phyloP scores from a whole-genome alignment of 2,329 filamentous ascomycete genomes.

The Ophiostoma sp. region DNA sequence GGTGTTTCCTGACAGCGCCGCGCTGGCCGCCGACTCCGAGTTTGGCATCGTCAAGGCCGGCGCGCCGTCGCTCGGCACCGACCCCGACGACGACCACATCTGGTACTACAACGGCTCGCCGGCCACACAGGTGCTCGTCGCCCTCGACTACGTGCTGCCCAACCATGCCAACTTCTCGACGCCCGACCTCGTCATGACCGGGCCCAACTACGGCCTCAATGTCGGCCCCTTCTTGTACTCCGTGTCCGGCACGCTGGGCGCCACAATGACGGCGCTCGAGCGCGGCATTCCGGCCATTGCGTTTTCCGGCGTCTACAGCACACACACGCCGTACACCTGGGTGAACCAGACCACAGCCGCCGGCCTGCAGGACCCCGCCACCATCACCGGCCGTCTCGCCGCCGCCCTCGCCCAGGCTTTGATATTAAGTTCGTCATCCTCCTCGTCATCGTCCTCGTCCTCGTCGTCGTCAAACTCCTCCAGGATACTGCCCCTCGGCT shows the following conservation, averaged over 20 bases:
- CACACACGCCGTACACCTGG: slow-evolving; percentile 40
- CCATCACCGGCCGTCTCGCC: slow-evolving; percentile 26
- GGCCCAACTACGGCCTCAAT: slow-evolving; percentile 53
- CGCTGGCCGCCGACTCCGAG: slow-evolving; percentile 40
- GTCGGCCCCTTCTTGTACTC: slow-evolving; percentile 51
- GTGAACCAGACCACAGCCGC: slow-evolving; percentile 33
- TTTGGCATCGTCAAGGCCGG: slow-evolving; percentile 44
- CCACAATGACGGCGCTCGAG: slow-evolving; percentile 46
- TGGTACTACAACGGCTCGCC: slow-evolving; percentile 60
- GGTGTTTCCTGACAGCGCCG: slow-evolving; percentile 41
- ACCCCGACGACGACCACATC: slow-evolving; percentile 49
- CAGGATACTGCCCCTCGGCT: slow-evolving; percentile 28
- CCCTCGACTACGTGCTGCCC: slow-evolving; percentile 52
- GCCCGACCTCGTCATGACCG: slow-evolving; percentile 50
- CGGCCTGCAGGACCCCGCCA: slow-evolving; percentile 28
- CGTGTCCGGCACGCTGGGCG: slow-evolving; percentile 46
- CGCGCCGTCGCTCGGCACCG: slow-evolving; percentile 45
- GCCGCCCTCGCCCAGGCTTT: slow-evolving; percentile 27
- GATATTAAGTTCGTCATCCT: slow-evolving; percentile 14
- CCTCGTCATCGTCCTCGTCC: background rate
- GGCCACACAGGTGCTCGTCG: slow-evolving; percentile 51
- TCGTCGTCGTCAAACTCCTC: background rate
- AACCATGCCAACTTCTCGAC: slow-evolving; percentile 43
- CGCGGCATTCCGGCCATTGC: slow-evolving; percentile 48
- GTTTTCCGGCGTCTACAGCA: slow-evolving; percentile 41